Evolutionary conservation across 2,329 filamentous ascomycete species (phyloP).

Genomic region (Phaeosphaeriaceae sp.): DNA sequence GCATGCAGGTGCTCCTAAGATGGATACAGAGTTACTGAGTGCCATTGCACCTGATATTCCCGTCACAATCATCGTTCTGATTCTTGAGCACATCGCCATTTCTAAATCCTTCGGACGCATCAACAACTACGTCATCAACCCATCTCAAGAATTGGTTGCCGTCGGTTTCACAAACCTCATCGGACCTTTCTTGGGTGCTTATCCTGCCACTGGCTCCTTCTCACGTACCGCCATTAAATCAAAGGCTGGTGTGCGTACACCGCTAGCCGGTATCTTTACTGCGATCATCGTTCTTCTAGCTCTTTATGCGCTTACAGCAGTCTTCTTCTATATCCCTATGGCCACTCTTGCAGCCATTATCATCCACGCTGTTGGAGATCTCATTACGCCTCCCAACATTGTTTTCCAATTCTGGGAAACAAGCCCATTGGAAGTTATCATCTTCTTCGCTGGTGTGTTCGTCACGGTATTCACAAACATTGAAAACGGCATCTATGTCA

Average conservation of each 20-base stretch:
- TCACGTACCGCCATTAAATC: constrained; percentile 96
- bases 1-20: constrained; percentile 73
- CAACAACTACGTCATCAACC: constrained; percentile 95
- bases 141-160: constrained; percentile 93
- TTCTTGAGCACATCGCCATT: constrained; percentile 97
- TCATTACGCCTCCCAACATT: constrained; percentile 89
- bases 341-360: constrained; percentile 85
- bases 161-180: constrained; percentile 89
- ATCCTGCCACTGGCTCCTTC: constrained; percentile 93
- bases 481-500: constrained; percentile 91
- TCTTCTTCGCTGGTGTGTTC: constrained; percentile 92
- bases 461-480: constrained; percentile 89
- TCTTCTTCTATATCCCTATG: constrained; percentile 93
- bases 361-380: constrained; percentile 91
- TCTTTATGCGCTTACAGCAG: constrained; percentile 83
- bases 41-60: constrained; percentile 77
- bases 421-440: constrained; percentile 85
- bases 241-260: constrained; percentile 92
- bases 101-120: constrained; percentile 95
- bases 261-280: constrained; percentile 88
- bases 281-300: constrained; percentile 84
- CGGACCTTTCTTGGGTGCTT: constrained; percentile 88
- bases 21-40: constrained; percentile 71
- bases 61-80: constrained; percentile 86
- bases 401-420: constrained; percentile 96